A percentile compares a stretch with the other conserved stretches of the same genome.
Evolutionary conservation across 2,329 filamentous ascomycete genomes (phyloP).

Genomic region (Fusarium armeniacum): DNA sequence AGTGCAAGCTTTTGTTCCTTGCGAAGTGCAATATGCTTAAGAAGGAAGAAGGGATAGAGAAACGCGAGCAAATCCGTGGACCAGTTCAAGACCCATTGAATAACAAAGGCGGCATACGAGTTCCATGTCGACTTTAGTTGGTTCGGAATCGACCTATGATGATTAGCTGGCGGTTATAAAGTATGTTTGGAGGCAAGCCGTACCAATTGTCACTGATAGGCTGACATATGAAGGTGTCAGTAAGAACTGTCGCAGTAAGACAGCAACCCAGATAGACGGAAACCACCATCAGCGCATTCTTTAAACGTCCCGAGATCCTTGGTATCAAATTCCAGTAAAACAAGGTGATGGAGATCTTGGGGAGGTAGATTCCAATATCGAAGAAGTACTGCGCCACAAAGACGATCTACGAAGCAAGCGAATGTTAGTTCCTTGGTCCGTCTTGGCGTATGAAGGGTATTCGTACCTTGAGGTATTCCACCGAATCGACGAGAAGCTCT

Average conservation of each 20-base stretch:
- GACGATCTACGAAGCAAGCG: background rate
- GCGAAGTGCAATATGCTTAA: constrained; percentile 14
- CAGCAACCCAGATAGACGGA: constrained; percentile 10
- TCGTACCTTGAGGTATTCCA: constrained; percentile 17
- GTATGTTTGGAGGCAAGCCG: accelerated
- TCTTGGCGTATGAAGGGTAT: too few relatives aligned
- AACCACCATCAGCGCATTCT: background rate
- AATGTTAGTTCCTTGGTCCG: background rate
- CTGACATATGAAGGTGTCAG: constrained; percentile 14
- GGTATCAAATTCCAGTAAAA: constrained; percentile 29
- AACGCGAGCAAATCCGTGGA: constrained; percentile 19
- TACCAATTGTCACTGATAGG: constrained; percentile 25
- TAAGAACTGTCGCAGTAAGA: constrained; percentile 14
- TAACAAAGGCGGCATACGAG: constrained; percentile 15
- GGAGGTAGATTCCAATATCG: constrained; percentile 22
- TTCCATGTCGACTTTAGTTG: constrained; percentile 24
- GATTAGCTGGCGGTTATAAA: accelerated
- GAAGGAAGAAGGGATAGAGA: constrained; percentile 20
- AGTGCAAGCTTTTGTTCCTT: constrained; percentile 21
- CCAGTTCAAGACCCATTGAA: constrained; percentile 26
- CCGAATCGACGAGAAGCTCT: constrained; percentile 11
- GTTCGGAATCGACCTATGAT: constrained; percentile 18
- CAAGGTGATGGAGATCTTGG: constrained; percentile 26
- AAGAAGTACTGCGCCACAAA: constrained; percentile 23
- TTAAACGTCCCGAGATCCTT: constrained; percentile 2